phyloP scores from a whole-genome alignment of 331 rosid genomes.

The Cydonia oblonga region DNA sequence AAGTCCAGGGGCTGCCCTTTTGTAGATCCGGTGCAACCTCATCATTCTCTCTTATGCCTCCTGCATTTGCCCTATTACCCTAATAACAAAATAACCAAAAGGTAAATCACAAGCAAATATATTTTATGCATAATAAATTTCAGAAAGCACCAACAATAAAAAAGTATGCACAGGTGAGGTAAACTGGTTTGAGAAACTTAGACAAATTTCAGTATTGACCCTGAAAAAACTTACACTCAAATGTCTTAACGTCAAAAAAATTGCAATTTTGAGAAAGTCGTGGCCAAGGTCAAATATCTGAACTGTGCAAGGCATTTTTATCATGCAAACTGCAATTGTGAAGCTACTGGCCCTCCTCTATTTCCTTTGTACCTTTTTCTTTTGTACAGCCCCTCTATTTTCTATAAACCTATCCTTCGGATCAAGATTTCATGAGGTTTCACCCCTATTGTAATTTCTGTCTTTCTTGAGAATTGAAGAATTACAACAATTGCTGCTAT shows the following conservation, averaged over 20 bases:
- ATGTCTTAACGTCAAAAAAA: too few species aligned
- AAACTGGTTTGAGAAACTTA: background rate
- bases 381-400: background rate
- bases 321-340: background rate
- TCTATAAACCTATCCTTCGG: background rate
- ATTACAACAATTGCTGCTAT: background rate
- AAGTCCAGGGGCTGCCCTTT: conserved; percentile 36
- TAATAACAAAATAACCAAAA: conserved; percentile 15
- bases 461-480: background rate
- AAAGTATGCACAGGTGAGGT: background rate
- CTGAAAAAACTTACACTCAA: background rate
- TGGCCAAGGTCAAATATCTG: background rate
- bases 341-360: background rate
- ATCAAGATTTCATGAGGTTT: background rate
- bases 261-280: background rate
- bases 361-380: background rate
- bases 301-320: background rate
- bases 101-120: background rate
- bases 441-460: background rate
- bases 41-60: conserved; percentile 42
- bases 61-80: conserved; percentile 66
- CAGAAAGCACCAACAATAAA: background rate
- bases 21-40: conserved; percentile 43
- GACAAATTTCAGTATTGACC: background rate
- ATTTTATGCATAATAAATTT: background rate